phyloP scores from a whole-genome alignment of 805 yeast species.

The Myxozyma neglecta region DNA sequence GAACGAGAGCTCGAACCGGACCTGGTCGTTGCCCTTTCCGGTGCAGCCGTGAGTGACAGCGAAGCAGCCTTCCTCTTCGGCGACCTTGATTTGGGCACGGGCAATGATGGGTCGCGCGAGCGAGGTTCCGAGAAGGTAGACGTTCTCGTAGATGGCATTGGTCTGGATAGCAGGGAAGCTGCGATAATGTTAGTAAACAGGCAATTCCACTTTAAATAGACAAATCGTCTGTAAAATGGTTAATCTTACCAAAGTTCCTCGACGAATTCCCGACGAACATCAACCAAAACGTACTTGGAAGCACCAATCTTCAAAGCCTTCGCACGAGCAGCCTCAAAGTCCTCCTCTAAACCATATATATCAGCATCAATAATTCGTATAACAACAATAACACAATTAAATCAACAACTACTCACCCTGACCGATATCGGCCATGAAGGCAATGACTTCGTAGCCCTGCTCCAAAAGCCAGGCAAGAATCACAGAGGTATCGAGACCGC shows the following conservation, averaged over 20 bases:
- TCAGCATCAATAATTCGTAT: neutral
- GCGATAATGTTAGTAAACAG: neutral
- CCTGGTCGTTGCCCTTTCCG: conserved; percentile 99
- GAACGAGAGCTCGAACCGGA: conserved; percentile 94
- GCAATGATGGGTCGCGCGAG: conserved; percentile 99
- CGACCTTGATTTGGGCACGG: conserved; percentile 95
- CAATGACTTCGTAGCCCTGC: conserved; percentile 96
- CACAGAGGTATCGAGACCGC: conserved; percentile 97
- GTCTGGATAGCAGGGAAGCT: conserved; percentile 92
- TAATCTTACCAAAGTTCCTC: conserved; percentile 66
- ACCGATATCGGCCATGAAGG: conserved; percentile 97
- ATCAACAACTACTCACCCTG: conserved; percentile 47
- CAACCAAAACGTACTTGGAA: conserved; percentile 88
- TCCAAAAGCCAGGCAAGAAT: conserved; percentile 98
- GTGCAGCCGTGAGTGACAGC: conserved; percentile 99
- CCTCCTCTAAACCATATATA: conserved; percentile 67
- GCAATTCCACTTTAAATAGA: neutral
- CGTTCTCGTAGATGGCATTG: conserved; percentile 97
- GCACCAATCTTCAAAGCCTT: conserved; percentile 98
- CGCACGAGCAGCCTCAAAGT: conserved; percentile 93
- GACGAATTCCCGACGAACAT: conserved; percentile 92
- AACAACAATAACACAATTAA: neutral
- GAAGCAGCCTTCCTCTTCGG: conserved; percentile 95
- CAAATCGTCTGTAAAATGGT: neutral
- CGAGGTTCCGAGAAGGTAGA: conserved; percentile 93